Base-by-base conservation (phyloP, 2,329 filamentous ascomycete genomes). In the Penicillium sp. region DNA sequence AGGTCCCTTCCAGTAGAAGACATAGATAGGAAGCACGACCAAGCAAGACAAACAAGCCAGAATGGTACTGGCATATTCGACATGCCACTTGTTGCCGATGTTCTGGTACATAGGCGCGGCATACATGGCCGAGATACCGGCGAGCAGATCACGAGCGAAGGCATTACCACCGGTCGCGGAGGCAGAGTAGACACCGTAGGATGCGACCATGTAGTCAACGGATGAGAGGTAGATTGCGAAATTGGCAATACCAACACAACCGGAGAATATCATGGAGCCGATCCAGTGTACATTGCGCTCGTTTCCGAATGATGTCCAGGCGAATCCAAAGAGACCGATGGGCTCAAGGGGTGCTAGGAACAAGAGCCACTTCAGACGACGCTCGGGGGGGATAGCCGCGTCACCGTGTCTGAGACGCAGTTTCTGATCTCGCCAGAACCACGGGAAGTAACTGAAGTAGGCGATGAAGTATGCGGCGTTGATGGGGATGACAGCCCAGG, bases 141-240 rank as follows among this genome's bases (percentile, higher is more conserved):
- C 88, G 1, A 90, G 74, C 70, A 90, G 85, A 65, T 90, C 88
- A 59, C 88, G 81, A 7, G 86, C 81, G 75, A 87, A 89, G 5
- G 87, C 88, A 59, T 90, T 90, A 27, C 88, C 88, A 50, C 88
- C 88, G 0, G 88, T 89, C 1, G 88, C 88, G 0, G 86, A 89
- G 3, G 88, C 87, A 0, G 86, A 83, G 68, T 88, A 90, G 0
- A 84, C 83, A 0, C 88, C 88, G 63, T 90, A 90, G 1, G 87
- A 83, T 54, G 84, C 86, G 44, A 89, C 83, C 82, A 89, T 89
- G 74, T 90, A 90, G 68, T 90, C 86, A 58, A 89, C 87, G 1
- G 86, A 88, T 2, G 86, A 85, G 79, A 88, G 86, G 73, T 89
- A 89, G 51, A 89, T 88, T 22, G 82, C 76, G 53, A 86, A 88